Base-by-base conservation (phyloP, 106 monocot genomes). In the Phalaenopsis equestris region DNA sequence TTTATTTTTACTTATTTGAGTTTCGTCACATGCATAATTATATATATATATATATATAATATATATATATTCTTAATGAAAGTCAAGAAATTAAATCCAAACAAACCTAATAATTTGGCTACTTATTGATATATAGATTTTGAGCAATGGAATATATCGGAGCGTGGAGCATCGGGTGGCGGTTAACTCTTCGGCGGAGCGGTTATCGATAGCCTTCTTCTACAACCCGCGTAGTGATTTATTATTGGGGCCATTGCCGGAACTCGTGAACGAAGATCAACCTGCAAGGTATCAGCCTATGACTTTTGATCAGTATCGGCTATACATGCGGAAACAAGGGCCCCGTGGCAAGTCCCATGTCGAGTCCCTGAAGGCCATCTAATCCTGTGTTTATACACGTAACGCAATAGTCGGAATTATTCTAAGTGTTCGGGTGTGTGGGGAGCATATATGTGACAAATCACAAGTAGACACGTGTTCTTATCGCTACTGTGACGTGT, bases 121-220 rank as follows among this genome's bases (percentile, higher is more conserved):
- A 24, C 23, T 23, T 39, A 14, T 39, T 74, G 2, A 74, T 43
- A 30, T 30, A 30, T 30, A 84, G 84, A 56, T 84, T 3, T 36
- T 84, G 30, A 84, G 67, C 30, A 84, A 84, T 48, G 84, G 55
- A 5, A 72, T 41, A 6, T 84, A 84, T 64, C 80, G 77, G 42
- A 84, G 84, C 43, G 80, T 84, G 14, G 84, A 80, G 77, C 84
- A 84, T 21, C 65, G 80, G 6, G 80, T 84, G 55, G 45, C 68
- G 42, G 80, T 77, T 8, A 84, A 84, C 18, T 48, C 80, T 0
- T 6, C 45, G 15, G 19, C 5, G 8, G 84, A 80, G 76, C 48
- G 84, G 1, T 16, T 84, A 1, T 84, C 84, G 2, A 24, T 84
- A 2, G 84, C 80, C 30, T 77, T 84, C 55, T 84, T 84, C 80